These are phyloP conservation scores for Fibroporia radiculosa DNA, from an alignment of 768 basidiomycete genomes.

Conservation along the genomic window DNA sequence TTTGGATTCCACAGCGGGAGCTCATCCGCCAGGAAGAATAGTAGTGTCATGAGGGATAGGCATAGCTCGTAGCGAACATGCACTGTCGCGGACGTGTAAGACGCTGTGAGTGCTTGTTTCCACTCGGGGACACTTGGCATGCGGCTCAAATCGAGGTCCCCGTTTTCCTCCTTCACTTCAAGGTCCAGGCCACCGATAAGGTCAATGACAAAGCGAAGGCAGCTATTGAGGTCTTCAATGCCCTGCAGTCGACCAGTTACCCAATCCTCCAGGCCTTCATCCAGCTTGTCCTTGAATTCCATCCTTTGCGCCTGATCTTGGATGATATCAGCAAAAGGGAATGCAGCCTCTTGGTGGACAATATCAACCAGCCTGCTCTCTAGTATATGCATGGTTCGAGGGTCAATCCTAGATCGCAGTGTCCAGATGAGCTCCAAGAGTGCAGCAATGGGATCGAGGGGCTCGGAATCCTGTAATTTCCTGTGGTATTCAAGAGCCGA, in stretches of 20 bases:
- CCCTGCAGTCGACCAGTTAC: constrained; percentile 51
- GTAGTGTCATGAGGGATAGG: constrained; percentile 52
- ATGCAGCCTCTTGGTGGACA: constrained; percentile 70
- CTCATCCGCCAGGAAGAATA: constrained; percentile 66
- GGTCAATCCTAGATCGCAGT: constrained; percentile 52
- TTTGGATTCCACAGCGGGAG: constrained; percentile 57
- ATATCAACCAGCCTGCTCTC: constrained; percentile 57
- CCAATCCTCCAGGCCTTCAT: constrained; percentile 55
- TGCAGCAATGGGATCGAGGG: constrained; percentile 43
- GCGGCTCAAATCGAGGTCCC: constrained; percentile 33
- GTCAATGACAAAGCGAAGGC: constrained; percentile 53
- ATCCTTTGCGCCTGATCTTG: constrained; percentile 52
- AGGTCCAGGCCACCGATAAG: constrained; percentile 64
- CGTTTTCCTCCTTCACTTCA: constrained; percentile 68
- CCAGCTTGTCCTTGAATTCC: constrained; percentile 47
- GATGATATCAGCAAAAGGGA: constrained; percentile 69
- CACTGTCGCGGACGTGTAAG: constrained; percentile 55
- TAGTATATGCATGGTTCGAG: constrained; percentile 44
- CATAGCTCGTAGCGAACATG: constrained; percentile 73
- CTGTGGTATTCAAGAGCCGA: constrained; percentile 52
- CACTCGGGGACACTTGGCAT: constrained; percentile 51
- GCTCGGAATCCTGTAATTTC: constrained; percentile 35
- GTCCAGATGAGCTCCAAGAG: constrained; percentile 59
- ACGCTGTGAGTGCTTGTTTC: constrained; percentile 51
- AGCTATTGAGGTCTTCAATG: constrained; percentile 47